These are phyloP conservation scores for Pezicula neosporulosa DNA, from an alignment of 2,329 filamentous ascomycete genomes.

Conservation along the genomic window DNA sequence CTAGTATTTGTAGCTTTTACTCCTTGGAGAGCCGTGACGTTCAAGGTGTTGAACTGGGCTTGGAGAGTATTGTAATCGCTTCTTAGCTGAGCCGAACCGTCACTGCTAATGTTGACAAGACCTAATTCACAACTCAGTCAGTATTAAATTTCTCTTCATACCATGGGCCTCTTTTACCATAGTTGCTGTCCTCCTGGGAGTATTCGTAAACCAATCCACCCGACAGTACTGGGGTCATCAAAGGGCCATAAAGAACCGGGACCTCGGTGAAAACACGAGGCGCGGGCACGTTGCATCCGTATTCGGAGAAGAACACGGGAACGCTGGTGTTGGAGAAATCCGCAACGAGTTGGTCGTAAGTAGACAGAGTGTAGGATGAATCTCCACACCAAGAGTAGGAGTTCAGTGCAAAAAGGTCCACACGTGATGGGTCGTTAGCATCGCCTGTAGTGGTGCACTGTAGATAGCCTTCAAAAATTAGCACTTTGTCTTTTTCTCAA, in stretches of 20 bases:
- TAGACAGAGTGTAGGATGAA: constrained; percentile 58
- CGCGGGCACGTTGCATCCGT: constrained; percentile 70
- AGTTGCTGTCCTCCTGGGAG: constrained; percentile 66
- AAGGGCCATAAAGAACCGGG: constrained; percentile 62
- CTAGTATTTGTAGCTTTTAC: constrained; percentile 53
- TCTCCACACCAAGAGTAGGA: constrained; percentile 71
- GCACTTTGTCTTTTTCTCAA: too few species aligned
- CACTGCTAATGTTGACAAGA: constrained; percentile 58
- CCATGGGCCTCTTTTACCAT: constrained; percentile 26
- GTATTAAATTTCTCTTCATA: too few species aligned
- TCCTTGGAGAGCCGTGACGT: constrained; percentile 65
- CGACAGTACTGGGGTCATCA: constrained; percentile 68
- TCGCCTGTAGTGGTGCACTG: constrained; percentile 58
- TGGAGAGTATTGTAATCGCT: constrained; percentile 72
- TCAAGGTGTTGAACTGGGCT: constrained; percentile 69
- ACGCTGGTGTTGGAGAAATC: constrained; percentile 65
- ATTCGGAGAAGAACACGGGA: constrained; percentile 80
- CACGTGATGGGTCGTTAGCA: constrained; percentile 56
- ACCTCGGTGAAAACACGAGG: constrained; percentile 77
- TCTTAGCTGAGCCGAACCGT: constrained; percentile 55
- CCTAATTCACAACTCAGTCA: constrained; percentile 19
- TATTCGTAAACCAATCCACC: constrained; percentile 83
- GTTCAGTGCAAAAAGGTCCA: constrained; percentile 76
- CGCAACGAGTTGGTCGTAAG: constrained; percentile 59
- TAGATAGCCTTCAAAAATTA: constrained; percentile 49